Evolutionary conservation across 106 monocot genomes (phyloP).

Genomic region (Apostasia ramifera): DNA sequence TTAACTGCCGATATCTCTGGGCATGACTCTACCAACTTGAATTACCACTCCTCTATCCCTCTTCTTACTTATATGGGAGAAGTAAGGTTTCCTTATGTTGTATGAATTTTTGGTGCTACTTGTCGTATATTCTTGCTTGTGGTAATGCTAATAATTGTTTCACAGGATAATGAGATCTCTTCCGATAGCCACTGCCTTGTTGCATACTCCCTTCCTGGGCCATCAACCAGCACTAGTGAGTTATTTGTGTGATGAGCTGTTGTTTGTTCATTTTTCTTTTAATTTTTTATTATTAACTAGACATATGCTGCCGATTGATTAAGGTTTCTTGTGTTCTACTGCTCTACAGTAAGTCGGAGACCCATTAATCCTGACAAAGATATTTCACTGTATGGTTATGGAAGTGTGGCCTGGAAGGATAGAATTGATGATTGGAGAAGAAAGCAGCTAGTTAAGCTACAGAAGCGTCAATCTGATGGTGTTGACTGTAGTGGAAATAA

Average conservation of each 20-base stretch:
- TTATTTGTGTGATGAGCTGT: neutral
- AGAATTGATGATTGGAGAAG: slow-evolving; percentile 48
- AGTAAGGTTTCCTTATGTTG: slow-evolving; percentile 15
- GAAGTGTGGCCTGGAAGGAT: slow-evolving; percentile 73
- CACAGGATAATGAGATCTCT: slow-evolving; percentile 45
- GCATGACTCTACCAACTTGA: neutral
- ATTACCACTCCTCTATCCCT: slow-evolving; percentile 14
- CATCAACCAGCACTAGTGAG: slow-evolving; percentile 15
- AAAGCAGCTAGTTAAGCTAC: slow-evolving; percentile 27
- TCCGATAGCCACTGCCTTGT: slow-evolving; percentile 42
- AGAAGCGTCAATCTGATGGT: slow-evolving; percentile 6
- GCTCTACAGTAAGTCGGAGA: slow-evolving; percentile 38
- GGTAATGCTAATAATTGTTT: neutral
- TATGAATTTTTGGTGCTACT: neutral
- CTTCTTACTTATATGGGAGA: slow-evolving; percentile 51
- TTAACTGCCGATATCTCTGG: neutral
- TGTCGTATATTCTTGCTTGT: neutral
- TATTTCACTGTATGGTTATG: slow-evolving; percentile 67
- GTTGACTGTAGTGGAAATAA: slow-evolving; percentile 16
- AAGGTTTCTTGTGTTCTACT: too few relatives aligned
- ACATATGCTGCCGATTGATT: too few relatives aligned
- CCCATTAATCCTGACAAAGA: slow-evolving; percentile 61
- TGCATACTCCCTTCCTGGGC: neutral
- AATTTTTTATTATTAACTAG: too few relatives aligned
- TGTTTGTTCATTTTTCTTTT: too few relatives aligned